Evolutionary conservation across 2,329 filamentous ascomycete species (phyloP).

Genomic region (Coniella vitis): DNA sequence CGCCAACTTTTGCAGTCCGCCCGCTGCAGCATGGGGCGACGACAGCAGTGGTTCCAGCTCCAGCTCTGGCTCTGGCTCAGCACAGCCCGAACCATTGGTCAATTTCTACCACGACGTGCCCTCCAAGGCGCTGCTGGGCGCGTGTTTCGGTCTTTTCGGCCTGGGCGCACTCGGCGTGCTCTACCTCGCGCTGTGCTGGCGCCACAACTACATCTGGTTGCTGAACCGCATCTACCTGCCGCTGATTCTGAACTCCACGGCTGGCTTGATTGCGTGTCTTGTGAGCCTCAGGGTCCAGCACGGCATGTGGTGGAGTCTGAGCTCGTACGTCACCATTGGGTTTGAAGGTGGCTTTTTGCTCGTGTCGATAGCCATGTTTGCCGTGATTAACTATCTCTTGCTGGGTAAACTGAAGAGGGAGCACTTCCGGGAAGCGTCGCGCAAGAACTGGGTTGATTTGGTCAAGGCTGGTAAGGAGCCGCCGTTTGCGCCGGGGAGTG

Average conservation of each 20-base stretch:
- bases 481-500: conserved; percentile 21
- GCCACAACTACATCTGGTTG: conserved; percentile 47
- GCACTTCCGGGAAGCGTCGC: conserved; percentile 18
- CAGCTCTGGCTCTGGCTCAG: conserved; percentile 19
- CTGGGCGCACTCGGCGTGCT: conserved; percentile 34
- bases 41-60: not conserved
- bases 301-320: conserved; percentile 36
- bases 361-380: conserved; percentile 23
- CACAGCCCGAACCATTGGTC: not conserved
- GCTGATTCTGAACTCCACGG: conserved; percentile 38
- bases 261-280: conserved; percentile 42
- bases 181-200: conserved; percentile 36
- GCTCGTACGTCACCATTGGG: conserved; percentile 33
- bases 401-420: conserved; percentile 25
- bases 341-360: conserved; percentile 27
- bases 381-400: conserved; percentile 26
- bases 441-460: conserved; percentile 4
- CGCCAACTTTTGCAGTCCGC: conserved; percentile 39
- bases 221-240: conserved; percentile 44
- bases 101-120: conserved; percentile 7
- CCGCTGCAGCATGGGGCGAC: not conserved
- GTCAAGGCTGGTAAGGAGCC: conserved; percentile 14
- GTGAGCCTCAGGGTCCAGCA: conserved; percentile 43
- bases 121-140: conserved; percentile 30
- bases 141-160: conserved; percentile 36